These are phyloP conservation scores for Sporothrix brunneoviolacea DNA, from an alignment of 2,329 filamentous ascomycete genomes.

Conservation along the genomic window DNA sequence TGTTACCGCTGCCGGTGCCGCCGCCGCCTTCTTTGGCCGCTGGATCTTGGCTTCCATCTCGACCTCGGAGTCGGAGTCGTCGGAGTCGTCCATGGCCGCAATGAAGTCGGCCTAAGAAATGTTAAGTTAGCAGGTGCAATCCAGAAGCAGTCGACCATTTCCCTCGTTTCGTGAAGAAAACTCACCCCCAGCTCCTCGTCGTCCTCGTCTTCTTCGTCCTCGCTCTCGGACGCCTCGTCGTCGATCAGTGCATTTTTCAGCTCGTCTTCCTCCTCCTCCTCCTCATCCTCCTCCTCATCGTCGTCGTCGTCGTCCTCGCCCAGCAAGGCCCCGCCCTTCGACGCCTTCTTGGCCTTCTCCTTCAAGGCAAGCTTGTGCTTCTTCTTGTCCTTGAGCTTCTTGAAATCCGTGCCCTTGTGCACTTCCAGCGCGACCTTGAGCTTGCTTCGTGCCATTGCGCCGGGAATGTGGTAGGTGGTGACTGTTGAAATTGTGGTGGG, in stretches of 20 bases:
- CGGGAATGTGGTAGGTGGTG: too few species aligned
- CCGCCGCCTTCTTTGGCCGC: conserved; percentile 31
- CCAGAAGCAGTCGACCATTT: too few species aligned
- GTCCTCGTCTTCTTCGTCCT: conserved; percentile 28
- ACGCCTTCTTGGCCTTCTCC: conserved; percentile 25
- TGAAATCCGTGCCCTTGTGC: conserved; percentile 48
- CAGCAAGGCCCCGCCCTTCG: background rate
- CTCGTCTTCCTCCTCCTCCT: conserved; percentile 30
- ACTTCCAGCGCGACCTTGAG: conserved; percentile 48
- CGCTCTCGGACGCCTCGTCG: conserved; percentile 29
- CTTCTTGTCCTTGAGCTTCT: conserved; percentile 45
- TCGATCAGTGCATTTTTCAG: conserved; percentile 23
- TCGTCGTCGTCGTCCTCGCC: conserved; percentile 22
- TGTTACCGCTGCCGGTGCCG: too few species aligned
- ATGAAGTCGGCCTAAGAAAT: conserved; percentile 40
- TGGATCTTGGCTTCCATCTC: conserved; percentile 68
- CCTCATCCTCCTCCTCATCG: conserved; percentile 34
- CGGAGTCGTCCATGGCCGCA: conserved; percentile 53
- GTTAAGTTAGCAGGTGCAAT: background rate
- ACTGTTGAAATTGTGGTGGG: too few species aligned
- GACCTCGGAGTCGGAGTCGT: conserved; percentile 56
- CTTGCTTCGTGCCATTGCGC: conserved; percentile 31
- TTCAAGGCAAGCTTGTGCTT: conserved; percentile 37
- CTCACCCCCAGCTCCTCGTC: conserved; percentile 20
- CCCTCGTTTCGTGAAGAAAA: too few species aligned